These are phyloP conservation scores for Neurospora discreta DNA, from an alignment of 495 filamentous ascomycete genomes.

Conservation along the genomic window DNA sequence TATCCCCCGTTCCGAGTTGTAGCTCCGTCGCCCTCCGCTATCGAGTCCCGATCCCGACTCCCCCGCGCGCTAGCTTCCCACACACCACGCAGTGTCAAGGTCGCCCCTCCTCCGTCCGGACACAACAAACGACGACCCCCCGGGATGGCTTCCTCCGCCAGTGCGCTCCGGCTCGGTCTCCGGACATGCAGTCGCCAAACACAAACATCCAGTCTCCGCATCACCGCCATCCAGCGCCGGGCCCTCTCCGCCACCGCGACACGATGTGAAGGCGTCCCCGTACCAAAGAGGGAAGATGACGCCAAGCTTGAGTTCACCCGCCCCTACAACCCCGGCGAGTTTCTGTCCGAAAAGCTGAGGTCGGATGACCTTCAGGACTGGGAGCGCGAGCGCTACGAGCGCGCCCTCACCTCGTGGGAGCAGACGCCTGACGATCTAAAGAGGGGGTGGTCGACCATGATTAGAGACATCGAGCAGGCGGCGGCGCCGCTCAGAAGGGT, in stretches of 20 bases:
- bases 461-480: slow-evolving; percentile 1
- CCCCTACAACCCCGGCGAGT: slow-evolving; percentile 12
- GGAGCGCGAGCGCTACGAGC: slow-evolving; percentile 3
- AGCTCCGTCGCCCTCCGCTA: background rate
- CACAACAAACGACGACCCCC: slow-evolving; percentile 7
- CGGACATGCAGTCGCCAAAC: slow-evolving; percentile 21
- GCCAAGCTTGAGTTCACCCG: slow-evolving; percentile 1
- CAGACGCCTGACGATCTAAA: slow-evolving; percentile 4
- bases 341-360: slow-evolving; percentile 1
- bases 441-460: background rate
- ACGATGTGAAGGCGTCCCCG: slow-evolving; percentile 22
- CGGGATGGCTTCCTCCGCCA: slow-evolving; percentile 39
- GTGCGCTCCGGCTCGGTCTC: slow-evolving; percentile 35
- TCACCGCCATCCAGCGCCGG: slow-evolving; percentile 5
- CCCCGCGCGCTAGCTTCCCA: background rate
- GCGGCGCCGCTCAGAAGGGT: slow-evolving; percentile 2
- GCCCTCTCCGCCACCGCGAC: slow-evolving; percentile 12
- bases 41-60: background rate
- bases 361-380: slow-evolving; percentile 7
- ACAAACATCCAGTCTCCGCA: slow-evolving; percentile 13
- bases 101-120: background rate
- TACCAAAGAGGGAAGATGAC: slow-evolving; percentile 1
- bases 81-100: background rate
- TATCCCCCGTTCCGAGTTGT: background rate
- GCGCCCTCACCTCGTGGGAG: background rate